Base-by-base conservation (phyloP, 1,284 basidiomycete species). In the Apiotrichum domesticum region DNA sequence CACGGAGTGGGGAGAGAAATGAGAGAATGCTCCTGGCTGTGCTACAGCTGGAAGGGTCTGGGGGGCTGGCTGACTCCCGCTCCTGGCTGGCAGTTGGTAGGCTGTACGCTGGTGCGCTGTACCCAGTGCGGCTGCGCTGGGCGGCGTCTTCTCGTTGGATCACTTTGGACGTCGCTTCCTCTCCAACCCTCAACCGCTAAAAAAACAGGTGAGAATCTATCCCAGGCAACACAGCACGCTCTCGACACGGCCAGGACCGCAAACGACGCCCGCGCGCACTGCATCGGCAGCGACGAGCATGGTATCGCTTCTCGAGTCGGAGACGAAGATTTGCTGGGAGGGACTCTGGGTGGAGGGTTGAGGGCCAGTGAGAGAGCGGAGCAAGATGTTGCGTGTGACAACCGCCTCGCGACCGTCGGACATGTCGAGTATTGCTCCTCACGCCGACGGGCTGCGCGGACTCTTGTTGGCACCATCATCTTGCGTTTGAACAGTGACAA, bases 171-270 rank as follows among this genome's bases (percentile, higher is more conserved):
- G 32, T 40, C 35, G 13, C 39, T 47, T 13, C 37, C 37, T 39
- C 7, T 37, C 49, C 49, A 56, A 41, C 55, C 55, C 44, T 56
- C 55, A 56, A 56, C 50, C 50, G 33, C 40, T 52, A 35, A 45
- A 46, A 50, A 51, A 48, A 48, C 46, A 54, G 55, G 55, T 56
- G 46, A 56, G 54, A 10, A 39, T 14, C 40, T 3, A 21, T 5
- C 39, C 3, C 3, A 11, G 45, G 21, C 21, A 21, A 21, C 21
- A 21, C 21, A 21, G 21, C 21, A 21, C 21, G 21, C 21, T 21
- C 21, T 21, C 21, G 21, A 21, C 21, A 21, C 21, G 21, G 21
- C 21, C 21, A 21, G 21, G 21, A 21, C 21, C 21, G n/a, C 35
- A 50, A 9, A 29, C 15, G 35, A 8, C 35, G 9, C 41, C 34